phyloP scores from a whole-genome alignment of 805 yeast genomes.

The Candida pseudofarinosa region DNA sequence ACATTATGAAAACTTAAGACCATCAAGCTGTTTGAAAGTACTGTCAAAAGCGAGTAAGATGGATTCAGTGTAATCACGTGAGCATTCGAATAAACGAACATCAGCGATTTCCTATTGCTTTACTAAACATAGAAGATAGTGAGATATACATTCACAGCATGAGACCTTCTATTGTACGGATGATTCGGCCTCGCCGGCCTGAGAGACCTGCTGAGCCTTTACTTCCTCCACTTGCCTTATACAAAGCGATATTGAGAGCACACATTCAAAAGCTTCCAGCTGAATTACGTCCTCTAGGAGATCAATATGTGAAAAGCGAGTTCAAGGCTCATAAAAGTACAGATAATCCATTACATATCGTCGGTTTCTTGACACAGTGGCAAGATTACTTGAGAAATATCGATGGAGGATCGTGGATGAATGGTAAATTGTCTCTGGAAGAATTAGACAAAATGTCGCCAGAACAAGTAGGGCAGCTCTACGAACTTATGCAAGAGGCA shows the following conservation, averaged over 20 bases:
- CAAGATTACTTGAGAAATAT: slow-evolving; percentile 71
- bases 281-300: slow-evolving; percentile 77
- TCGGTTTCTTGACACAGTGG: slow-evolving; percentile 93
- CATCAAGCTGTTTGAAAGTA: no score
- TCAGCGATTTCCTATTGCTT: background rate
- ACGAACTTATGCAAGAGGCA: slow-evolving; percentile 77
- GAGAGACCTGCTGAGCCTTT: slow-evolving; percentile 43
- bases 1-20: no score
- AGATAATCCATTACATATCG: slow-evolving; percentile 89
- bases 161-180: slow-evolving; percentile 34
- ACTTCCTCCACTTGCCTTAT: slow-evolving; percentile 78
- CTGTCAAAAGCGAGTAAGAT: no score
- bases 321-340: slow-evolving; percentile 76
- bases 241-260: slow-evolving; percentile 77
- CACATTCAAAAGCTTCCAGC: slow-evolving; percentile 61
- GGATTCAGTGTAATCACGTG: no score
- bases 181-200: slow-evolving; percentile 40
- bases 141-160: slow-evolving; percentile 12
- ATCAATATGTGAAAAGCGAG: slow-evolving; percentile 83
- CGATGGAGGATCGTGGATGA: slow-evolving; percentile 42
- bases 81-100: no score
- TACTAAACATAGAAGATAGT: background rate
- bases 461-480: slow-evolving; percentile 79
- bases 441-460: slow-evolving; percentile 82
- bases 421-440: slow-evolving; percentile 49